Percentiles rank a stretch among this genome's conserved stretches.
Evolutionary conservation across 2,329 filamentous ascomycete species (phyloP).

Genomic region (Pyricularia sp.): DNA sequence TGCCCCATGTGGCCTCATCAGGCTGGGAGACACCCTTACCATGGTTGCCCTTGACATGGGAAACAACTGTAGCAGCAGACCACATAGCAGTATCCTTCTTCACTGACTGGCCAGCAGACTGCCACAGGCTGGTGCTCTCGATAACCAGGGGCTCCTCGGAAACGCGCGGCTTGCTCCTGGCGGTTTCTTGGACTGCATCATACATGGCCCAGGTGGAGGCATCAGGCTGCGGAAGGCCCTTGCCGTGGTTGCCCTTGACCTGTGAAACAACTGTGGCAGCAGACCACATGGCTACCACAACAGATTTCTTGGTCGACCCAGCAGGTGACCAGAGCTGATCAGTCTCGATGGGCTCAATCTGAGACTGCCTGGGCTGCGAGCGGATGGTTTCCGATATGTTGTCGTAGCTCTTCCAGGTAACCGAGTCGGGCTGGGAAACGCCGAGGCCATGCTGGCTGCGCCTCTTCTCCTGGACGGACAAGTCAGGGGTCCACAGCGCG

Average conservation of each 20-base stretch:
- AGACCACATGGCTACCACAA: not conserved
- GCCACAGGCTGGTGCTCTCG: constrained; percentile 26
- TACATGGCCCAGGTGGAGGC: not conserved
- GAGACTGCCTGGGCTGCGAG: constrained; percentile 7
- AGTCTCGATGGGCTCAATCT: constrained; percentile 7
- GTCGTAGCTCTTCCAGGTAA: constrained; percentile 8
- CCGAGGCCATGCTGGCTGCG: constrained; percentile 7
- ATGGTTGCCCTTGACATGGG: constrained; percentile 3
- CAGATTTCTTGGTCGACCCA: not conserved
- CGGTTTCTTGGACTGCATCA: not conserved
- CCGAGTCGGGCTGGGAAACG: constrained; percentile 6
- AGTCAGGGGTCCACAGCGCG: constrained; percentile 7
- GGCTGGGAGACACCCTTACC: constrained; percentile 8
- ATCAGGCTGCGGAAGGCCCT: constrained; percentile 1
- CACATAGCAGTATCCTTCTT: not conserved
- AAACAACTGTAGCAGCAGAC: not conserved
- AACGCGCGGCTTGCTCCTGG: not conserved
- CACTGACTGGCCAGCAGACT: constrained; percentile 5
- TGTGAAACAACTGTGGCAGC: not conserved
- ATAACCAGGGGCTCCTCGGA: constrained; percentile 18
- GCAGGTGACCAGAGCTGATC: not conserved
- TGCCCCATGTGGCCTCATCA: constrained; percentile 9
- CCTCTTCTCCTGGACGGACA: constrained; percentile 4
- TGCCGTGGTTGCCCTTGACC: constrained; percentile 1
- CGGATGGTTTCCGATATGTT: constrained; percentile 5